These are phyloP conservation scores for Cutaneotrichosporon cavernicola DNA, from an alignment of 1,284 basidiomycete genomes.

Conservation along the genomic window DNA sequence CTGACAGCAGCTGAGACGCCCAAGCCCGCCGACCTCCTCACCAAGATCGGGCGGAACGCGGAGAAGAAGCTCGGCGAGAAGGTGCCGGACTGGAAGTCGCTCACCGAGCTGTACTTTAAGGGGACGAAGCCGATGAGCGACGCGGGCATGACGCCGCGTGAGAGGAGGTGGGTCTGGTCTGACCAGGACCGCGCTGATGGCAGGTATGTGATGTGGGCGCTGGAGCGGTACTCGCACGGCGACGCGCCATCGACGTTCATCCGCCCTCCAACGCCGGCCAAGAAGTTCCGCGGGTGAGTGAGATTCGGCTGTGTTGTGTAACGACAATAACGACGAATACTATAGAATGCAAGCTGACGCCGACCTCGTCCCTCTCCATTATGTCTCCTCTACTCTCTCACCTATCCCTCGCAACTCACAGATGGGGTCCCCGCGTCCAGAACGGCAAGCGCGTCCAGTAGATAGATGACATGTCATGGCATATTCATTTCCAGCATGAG, in stretches of 20 bases:
- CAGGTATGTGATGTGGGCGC: conserved; percentile 39
- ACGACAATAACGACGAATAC: too few species aligned
- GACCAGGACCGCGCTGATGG: neutral
- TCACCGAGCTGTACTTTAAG: conserved; percentile 40
- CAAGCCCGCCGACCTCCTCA: conserved; percentile 37
- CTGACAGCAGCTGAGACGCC: conserved; percentile 32
- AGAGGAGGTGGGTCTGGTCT: conserved; percentile 44
- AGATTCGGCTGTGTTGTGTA: neutral
- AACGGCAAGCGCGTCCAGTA: conserved; percentile 30
- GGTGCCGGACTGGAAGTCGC: conserved; percentile 41
- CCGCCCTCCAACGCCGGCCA: conserved; percentile 35
- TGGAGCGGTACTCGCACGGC: conserved; percentile 45
- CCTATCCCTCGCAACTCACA: conserved; percentile 9
- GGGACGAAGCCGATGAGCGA: conserved; percentile 36
- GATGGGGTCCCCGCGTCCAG: conserved; percentile 41
- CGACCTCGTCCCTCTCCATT: neutral
- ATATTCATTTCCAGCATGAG: neutral
- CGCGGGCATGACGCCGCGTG: conserved; percentile 39
- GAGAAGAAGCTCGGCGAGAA: conserved; percentile 41
- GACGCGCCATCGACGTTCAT: conserved; percentile 35
- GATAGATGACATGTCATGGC: conserved; percentile 8
- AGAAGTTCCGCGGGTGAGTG: conserved; percentile 50
- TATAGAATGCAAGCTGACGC: neutral
- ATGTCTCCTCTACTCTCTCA: neutral
- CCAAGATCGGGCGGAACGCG: conserved; percentile 45